Evolutionary conservation across 805 yeast genomes (phyloP).

Genomic region (Candida ipomoeae): DNA sequence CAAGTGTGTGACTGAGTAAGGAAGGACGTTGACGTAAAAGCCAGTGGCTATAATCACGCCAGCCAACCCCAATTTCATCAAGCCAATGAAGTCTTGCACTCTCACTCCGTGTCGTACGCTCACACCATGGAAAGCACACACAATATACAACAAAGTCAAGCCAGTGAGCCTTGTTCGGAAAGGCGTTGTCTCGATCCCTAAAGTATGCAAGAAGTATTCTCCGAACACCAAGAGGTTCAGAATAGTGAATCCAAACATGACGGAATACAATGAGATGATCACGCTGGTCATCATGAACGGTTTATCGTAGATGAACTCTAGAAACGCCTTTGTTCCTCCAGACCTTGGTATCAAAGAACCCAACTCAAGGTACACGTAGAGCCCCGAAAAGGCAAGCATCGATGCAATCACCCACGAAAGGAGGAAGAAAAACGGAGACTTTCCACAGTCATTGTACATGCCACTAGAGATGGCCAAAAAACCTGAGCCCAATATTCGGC

Average conservation of each 20-base stretch:
- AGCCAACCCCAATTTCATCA: conserved; percentile 52
- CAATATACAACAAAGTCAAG: conserved; percentile 24
- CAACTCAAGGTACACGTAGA: conserved; percentile 62
- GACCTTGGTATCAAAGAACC: conserved; percentile 69
- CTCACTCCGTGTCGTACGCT: conserved; percentile 58
- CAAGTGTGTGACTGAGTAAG: conserved; percentile 39
- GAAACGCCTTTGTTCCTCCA: conserved; percentile 72
- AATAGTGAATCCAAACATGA: conserved; percentile 52
- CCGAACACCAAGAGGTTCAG: conserved; percentile 60
- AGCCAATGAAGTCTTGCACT: conserved; percentile 61
- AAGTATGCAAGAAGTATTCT: conserved; percentile 48
- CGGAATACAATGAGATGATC: conserved; percentile 44
- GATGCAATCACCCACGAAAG: conserved; percentile 63
- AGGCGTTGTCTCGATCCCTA: conserved; percentile 39
- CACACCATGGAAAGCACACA: conserved; percentile 48
- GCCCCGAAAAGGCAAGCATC: conserved; percentile 59
- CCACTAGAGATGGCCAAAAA: conserved; percentile 70
- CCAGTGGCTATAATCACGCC: conserved; percentile 56
- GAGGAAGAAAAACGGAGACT: conserved; percentile 58
- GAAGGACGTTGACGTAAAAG: conserved; percentile 50
- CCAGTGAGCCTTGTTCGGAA: conserved; percentile 32
- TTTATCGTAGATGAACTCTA: conserved; percentile 60
- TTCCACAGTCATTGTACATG: conserved; percentile 63
- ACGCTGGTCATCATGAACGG: conserved; percentile 57
- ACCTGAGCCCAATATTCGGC: conserved; percentile 74